Base-by-base conservation (phyloP, 345 rosid species). In the Sisymbrium altissimum region DNA sequence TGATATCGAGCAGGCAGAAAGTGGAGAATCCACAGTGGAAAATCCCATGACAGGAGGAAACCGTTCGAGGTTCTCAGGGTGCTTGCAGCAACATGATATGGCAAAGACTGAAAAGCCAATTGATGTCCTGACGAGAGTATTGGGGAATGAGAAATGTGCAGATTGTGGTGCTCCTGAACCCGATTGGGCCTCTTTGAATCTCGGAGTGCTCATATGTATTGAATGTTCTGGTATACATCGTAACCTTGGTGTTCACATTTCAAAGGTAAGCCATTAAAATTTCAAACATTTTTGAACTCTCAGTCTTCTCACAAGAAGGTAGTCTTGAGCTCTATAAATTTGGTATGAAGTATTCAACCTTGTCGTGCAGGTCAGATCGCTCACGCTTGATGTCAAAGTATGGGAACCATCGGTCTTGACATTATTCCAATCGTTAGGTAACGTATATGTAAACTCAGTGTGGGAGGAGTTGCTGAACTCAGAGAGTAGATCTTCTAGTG, bases 111-210 rank as follows among this genome's bases (percentile, higher is more conserved):
- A 83, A 72, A 89, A 84, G 78, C 91, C 93, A 33, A 85, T 86
- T 76, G 87, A 85, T 77, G 35, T 85, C 53, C 73, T 87, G 76
- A 84, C 84, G 66, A 86, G 80, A 66, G 91, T 87, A 6, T 66
- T 80, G 12, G 96, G 96, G 44, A 89, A 87, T 72, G 88, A 85
- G 65, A 82, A 74, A 75, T 89, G 96, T 76, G 96, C 91, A 53
- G 96, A 89, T 64, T 89, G 96, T 71, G 83, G 89, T 62, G 88
- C 88, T 65, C 84, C 89, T 49, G 96, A 86, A 69, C 96, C 96
- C 38, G 96, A 89, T 60, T 89, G 93, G 93, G 96, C 96, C 64
- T 89, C 96, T 68, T 76, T 89, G 65, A 89, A 89, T 75, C 88
- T 89, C 2, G 93, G 93, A 71, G 70, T 87, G 50, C 91, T 89